Evolutionary conservation across 2,329 filamentous ascomycete species (phyloP).

Genomic region (Thielaviopsis musarum): DNA sequence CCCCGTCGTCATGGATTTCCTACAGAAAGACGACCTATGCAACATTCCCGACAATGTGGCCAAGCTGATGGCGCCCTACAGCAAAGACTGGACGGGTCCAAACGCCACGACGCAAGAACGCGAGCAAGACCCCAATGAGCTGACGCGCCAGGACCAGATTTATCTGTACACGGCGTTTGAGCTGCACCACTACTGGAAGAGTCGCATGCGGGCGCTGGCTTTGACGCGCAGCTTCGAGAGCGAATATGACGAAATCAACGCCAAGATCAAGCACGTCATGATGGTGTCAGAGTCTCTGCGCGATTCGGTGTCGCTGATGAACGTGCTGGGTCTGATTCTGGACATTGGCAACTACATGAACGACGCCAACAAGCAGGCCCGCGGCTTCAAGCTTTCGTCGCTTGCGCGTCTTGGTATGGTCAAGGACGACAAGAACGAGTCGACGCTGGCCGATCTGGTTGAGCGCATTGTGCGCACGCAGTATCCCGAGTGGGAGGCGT

Average conservation of each 20-base stretch:
- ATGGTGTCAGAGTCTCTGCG: conserved; percentile 74
- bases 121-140: conserved; percentile 72
- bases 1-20: conserved; percentile 84
- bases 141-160: conserved; percentile 90
- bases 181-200: conserved; percentile 96
- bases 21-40: conserved; percentile 84
- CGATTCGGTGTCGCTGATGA: conserved; percentile 87
- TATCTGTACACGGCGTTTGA: conserved; percentile 89
- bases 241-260: conserved; percentile 83
- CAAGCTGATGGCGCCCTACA: conserved; percentile 88
- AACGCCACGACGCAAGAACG: conserved; percentile 41
- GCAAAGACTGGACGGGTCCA: conserved; percentile 78
- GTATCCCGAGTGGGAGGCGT: conserved; percentile 88
- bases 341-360: conserved; percentile 99
- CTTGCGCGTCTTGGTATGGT: conserved; percentile 89
- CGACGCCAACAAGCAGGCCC: conserved; percentile 94
- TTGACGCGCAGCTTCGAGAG: conserved; percentile 68
- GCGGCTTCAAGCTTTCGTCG: conserved; percentile 93
- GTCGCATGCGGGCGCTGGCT: conserved; percentile 77
- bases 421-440: conserved; percentile 98
- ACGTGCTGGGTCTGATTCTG: conserved; percentile 84
- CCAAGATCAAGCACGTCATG: conserved; percentile 74
- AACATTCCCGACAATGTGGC: conserved; percentile 78
- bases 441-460: conserved; percentile 85
- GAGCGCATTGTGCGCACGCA: conserved; percentile 93